Base-by-base conservation (phyloP, 2,329 filamentous ascomycete species). In the Dissoconium aciculare region DNA sequence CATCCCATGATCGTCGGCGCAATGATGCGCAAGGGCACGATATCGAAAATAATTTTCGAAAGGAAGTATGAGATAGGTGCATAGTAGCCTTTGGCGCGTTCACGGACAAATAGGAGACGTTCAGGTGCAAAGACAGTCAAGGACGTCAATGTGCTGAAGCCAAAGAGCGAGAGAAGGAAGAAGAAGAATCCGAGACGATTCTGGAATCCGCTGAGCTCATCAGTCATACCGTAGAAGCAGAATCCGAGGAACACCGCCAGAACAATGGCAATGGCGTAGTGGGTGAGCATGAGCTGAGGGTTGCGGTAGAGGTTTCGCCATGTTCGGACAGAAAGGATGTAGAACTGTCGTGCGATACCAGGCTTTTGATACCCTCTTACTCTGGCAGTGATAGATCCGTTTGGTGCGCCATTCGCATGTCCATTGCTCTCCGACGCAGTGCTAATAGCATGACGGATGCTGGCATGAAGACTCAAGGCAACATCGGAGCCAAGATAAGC, bases 251-350 rank as follows among this genome's bases (percentile, higher is more conserved):
- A 78, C 4, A 95, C 87, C 2, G 85, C 89, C 4, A 98, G 69
- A 0, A 95, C 61, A 37, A 98, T 95, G 5, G 89, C 84, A 43
- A 94, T 95, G 21, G 89, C 89, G 52, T 95, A 98, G 58, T 98
- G 89, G 0, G 85, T 94, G 35, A 98, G 69, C 89, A 98, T 98
- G 36, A 98, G 64, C 71, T 95, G 85, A 1, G 89, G 89, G 54
- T 98, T 94, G 34, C 89, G 76, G 62, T 98, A 95, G 5, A 98
- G 67, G 51, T 98, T 98, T 51, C 80, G 84, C 87, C 87, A 98
- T 0, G 89, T 98, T 27, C 89, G 74, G 46, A 75, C 69, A 0
- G 87, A 92, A 9, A 98, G 64, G 44, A 98, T 94, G 32, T 76
- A 51, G 56, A 98, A 95, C 55, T 98, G 89, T 26, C 77, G 68